Evolutionary conservation across 495 filamentous ascomycete species (phyloP), one percentile per base, ranked within the genome.

Genomic region (Penicillium herquei): DNA sequence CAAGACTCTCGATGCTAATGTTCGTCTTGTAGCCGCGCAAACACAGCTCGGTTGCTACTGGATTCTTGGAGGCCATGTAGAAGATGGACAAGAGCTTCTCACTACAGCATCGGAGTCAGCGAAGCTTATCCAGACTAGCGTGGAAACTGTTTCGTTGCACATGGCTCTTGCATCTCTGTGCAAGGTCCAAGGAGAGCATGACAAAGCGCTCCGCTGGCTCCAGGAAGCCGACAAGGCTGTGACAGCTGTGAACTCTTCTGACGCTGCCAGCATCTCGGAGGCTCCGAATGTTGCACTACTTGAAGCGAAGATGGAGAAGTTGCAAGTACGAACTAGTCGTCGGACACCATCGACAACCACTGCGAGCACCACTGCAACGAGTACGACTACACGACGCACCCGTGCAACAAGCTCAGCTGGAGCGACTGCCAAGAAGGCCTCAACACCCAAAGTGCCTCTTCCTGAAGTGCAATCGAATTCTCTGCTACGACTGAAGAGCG

Each of bases 1-100:
- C 46, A 78, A 82, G 41, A 83, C 85, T 11, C 81, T 87, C 8
- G 74, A 81, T 35, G 85, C 90, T 3, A 78, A 82, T 58, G 73
- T 81, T 14, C 82, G 86, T 39, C 61, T 79, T 18, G 64, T 76
- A 26, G 70, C 73, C 26, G 76, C 73, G n/a, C 76, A 76, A 54
- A 79, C 84, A 3, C 78, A 85, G 65, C 74, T 89, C 42, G 87
- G 84, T 9, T 80, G 80, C 17, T 79, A 88, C 49, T 87, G 80
- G 70, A 77, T 86, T 40, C 80, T 84, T 52, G 83, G 87, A 45
- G 86, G 85, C 0, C 71, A 84, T 55, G 52, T 81, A 1, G 73
- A 76, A 0, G 87, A 88, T 62, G 87, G 87, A 3, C 73, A 81
- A 45, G 78, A 84, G 41, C 70, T 86, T 50, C 75, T 91, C 33